Percentiles rank a stretch among this genome's conserved stretches.
These are phyloP conservation scores for Discostella pseudostelligera DNA, from an alignment of 108 stramenopile species.

Conservation along the genomic window DNA sequence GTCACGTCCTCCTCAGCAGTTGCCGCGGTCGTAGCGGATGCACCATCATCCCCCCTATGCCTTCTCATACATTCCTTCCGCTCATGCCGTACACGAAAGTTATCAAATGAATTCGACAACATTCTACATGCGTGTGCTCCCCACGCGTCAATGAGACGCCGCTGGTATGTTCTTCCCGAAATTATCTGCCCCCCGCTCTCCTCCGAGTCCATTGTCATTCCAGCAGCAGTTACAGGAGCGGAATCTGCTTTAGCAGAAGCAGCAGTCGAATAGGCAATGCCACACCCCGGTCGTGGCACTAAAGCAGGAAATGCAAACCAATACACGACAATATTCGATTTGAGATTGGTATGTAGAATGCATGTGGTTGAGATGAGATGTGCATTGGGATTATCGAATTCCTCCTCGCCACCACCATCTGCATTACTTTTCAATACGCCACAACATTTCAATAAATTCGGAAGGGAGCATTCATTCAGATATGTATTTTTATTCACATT, in stretches of 20 bases:
- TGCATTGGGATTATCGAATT: slow-evolving; percentile 20
- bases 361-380: slow-evolving; percentile 44
- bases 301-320: slow-evolving; percentile 88
- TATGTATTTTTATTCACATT: slow-evolving; percentile 69
- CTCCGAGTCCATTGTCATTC: too few species aligned
- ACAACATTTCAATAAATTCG: slow-evolving; percentile 36
- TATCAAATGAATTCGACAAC: slow-evolving; percentile 27
- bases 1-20: slow-evolving; percentile 7
- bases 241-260: too few species aligned
- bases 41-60: neutral
- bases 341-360: slow-evolving; percentile 72
- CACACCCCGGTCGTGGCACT: slow-evolving; percentile 28
- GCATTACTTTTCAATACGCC: slow-evolving; percentile 6
- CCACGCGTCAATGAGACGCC: slow-evolving; percentile 27
- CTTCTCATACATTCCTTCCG: neutral
- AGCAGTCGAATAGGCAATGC: slow-evolving; percentile 20
- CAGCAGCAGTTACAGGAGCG: slow-evolving; percentile 2
- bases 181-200: too few species aligned
- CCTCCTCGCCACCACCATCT: neutral
- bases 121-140: slow-evolving; percentile 19
- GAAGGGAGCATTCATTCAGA: slow-evolving; percentile 45
- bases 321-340: slow-evolving; percentile 78
- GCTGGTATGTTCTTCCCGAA: neutral
- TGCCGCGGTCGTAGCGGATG: neutral
- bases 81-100: slow-evolving; percentile 25